Conservation (phyloP, 129 eudicot species). For the Deinandra increscens region DNA sequence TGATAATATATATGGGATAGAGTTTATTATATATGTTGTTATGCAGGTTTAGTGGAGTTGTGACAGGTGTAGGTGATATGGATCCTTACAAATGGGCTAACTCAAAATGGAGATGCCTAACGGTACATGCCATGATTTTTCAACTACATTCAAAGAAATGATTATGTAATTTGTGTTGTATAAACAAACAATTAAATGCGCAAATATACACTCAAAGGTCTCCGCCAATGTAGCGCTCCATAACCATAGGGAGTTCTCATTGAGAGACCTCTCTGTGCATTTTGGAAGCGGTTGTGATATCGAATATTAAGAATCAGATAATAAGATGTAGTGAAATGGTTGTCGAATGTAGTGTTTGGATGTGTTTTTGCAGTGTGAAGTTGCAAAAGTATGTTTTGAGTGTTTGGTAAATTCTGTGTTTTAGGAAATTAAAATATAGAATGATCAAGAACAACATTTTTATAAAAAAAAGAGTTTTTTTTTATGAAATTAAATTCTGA, state of each 20-base stretch:
- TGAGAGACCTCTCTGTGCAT: not conserved
- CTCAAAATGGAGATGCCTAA: slow-evolving; percentile 92
- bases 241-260: not conserved
- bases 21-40: not conserved
- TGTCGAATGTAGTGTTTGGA: not conserved
- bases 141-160: slow-evolving; percentile 1
- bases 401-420: not conserved
- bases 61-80: slow-evolving; percentile 70
- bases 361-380: not conserved
- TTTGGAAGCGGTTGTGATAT: too few relatives aligned
- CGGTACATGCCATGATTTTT: slow-evolving; percentile 35
- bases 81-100: slow-evolving; percentile 84
- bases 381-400: not conserved
- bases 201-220: not conserved
- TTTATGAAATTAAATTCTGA: too few relatives aligned
- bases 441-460: not conserved
- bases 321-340: too few relatives aligned
- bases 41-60: slow-evolving; percentile 81
- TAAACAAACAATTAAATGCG: not conserved
- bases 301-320: too few relatives aligned
- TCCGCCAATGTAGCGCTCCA: not conserved
- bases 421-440: not conserved
- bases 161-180: not conserved
- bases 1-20: not conserved
- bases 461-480: not conserved